Evolutionary conservation across 2,329 filamentous ascomycete genomes (phyloP), one percentile per base, ranked within the genome.

Genomic region (Zopfia rhizophila): DNA sequence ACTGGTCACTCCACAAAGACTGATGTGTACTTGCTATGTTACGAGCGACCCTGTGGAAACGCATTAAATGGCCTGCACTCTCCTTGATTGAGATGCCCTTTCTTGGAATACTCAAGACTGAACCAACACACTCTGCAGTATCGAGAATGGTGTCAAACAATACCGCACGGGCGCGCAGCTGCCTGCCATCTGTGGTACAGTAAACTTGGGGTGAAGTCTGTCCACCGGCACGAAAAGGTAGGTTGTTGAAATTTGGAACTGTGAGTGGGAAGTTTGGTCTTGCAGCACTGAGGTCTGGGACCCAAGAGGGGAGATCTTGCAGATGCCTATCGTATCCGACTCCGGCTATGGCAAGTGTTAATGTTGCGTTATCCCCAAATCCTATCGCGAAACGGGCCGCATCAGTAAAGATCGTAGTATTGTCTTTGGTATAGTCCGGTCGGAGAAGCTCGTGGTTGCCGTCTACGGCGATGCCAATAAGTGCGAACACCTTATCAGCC

Each of bases 271-370:
- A 3, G 14, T 28, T 11, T 28, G 12, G 3, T 11, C 25, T 12
- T 28, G 12, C 6, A 28, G 25, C 3, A 13, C 14, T 4, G 12
- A 6, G 25, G 14, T 12, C 12, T 11, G 6, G 12, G 12, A 12
- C 25, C 25, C 14, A 28, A 28, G 25, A 28, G 25, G 25, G 25
- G 25, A 3, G 25, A 13, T 4, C 12, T 4, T 28, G 13, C 13
- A 22, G 19, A 19, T 36, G 16, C 14, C 19, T 22, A 5, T 21
- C 8, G n/a, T 36, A 36, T 6, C 32, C 32, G 10, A 13, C 23
- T n/a, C 32, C 32, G 11, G 32, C 32, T 19, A 36, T 36, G 19
- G 32, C 32, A 7, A 36, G 32, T 21, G 23, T 19, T 3, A 12
- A 19, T 3, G 32, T 36, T 4, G 32, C 17, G 13, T 11, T 18